Base-by-base conservation (phyloP, 116 monocot genomes). In the Phalaenopsis hybrid region DNA sequence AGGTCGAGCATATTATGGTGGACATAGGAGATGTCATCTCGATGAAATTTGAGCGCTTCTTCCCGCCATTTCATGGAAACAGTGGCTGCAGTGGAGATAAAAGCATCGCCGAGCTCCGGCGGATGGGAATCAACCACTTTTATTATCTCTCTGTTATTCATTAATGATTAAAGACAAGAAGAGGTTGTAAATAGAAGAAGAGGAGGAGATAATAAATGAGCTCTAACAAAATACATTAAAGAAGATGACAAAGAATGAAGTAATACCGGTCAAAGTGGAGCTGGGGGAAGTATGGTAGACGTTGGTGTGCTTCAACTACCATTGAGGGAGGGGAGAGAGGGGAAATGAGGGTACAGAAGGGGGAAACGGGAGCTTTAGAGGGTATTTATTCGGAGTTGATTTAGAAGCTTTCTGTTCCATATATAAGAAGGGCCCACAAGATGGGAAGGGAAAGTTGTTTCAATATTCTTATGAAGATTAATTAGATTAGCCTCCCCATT, bases 271-370 rank as follows among this genome's bases (percentile, higher is more conserved):
- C 67, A 16, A 57, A 44, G 55, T 82, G 77, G 77, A 69, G 80
- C 82, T 79, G 88, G 59, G 85, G 76, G 23, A 83, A 81, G 78
- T 83, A 81, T 83, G 85, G 85, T 77, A 67, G 86, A 74, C 75
- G 86, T 77, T 87, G 83, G 79, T 88, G 90, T 18, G 92, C 83
- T 80, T 92, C 89, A 81, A 94, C 91, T 74, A 86, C 89, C 88
- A 89, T 89, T 0, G 73, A 73, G 43, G 73, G 43, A 28, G 25
- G 75, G 16, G 73, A 55, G n/a, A 20, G 25, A 44, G 75, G 43
- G 44, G 75, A 72, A 63, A 73, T 8, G 78, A 50, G 46, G 20
- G 21, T 41, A 46, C 8, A 46, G 75, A 75, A 46, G 44, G 44
- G 75, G 55, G 55, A 16, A 55, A 4, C 15, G 25, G 73, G 73